Evolutionary conservation across 805 yeast species (phyloP).

Genomic region (Huiozyma naganishii): DNA sequence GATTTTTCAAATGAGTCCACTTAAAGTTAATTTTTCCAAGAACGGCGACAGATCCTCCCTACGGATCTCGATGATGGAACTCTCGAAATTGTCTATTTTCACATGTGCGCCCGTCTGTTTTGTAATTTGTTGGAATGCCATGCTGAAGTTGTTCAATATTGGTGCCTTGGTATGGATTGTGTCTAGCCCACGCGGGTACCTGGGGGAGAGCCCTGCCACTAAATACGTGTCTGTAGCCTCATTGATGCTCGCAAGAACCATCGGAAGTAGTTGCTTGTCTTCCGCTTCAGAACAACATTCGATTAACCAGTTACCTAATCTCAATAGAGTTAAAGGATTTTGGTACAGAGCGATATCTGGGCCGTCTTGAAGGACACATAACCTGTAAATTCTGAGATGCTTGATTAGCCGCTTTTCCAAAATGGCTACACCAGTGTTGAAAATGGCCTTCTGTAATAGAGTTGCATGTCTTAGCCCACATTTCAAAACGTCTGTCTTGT

Average conservation of each 20-base stretch:
- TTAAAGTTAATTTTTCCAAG: slow-evolving; percentile 68
- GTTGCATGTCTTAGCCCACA: slow-evolving; percentile 79
- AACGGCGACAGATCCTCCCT: slow-evolving; percentile 84
- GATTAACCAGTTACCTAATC: slow-evolving; percentile 83
- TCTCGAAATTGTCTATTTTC: slow-evolving; percentile 88
- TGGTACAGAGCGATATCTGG: slow-evolving; percentile 68
- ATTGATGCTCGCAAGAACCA: slow-evolving; percentile 79
- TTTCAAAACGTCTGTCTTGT: slow-evolving; percentile 27
- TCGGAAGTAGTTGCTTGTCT: slow-evolving; percentile 51
- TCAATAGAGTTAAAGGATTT: slow-evolving; percentile 76
- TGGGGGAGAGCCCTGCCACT: slow-evolving; percentile 83
- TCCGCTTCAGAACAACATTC: slow-evolving; percentile 83
- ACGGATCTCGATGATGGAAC: slow-evolving; percentile 81
- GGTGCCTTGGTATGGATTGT: slow-evolving; percentile 30
- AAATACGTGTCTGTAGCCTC: slow-evolving; percentile 63
- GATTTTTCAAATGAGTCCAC: slow-evolving; percentile 36
- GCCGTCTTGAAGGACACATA: slow-evolving; percentile 84
- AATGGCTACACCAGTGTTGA: slow-evolving; percentile 80
- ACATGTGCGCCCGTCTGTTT: slow-evolving; percentile 76
- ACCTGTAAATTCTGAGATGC: slow-evolving; percentile 66
- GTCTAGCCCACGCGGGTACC: slow-evolving; percentile 47
- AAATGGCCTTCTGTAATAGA: slow-evolving; percentile 67
- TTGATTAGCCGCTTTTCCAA: slow-evolving; percentile 74
- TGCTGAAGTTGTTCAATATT: slow-evolving; percentile 70
- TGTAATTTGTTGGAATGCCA: slow-evolving; percentile 86